Percentiles rank a stretch among this genome's conserved stretches.
phyloP scores from a whole-genome alignment of 1,139 yeast genomes.

The Suhomyces maxii region DNA sequence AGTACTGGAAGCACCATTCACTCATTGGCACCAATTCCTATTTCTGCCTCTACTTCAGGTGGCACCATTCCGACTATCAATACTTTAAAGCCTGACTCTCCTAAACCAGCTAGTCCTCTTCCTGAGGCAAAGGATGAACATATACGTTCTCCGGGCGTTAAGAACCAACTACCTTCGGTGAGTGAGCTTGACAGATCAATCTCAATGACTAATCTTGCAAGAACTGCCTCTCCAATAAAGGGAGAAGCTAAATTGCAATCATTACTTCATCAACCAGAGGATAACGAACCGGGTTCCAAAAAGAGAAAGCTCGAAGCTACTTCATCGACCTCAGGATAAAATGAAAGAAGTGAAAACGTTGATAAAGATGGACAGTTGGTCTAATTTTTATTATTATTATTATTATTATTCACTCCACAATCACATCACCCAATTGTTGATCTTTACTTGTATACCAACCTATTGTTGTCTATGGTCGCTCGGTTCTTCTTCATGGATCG shows the following conservation, averaged over 20 bases:
- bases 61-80: conserved; percentile 6
- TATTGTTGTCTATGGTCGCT: too few species aligned
- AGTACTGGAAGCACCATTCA: conserved; percentile 1
- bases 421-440: not conserved
- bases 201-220: conserved; percentile 8
- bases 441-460: too few species aligned
- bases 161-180: conserved; percentile 33
- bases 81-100: conserved; percentile 3
- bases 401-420: not conserved
- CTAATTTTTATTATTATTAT: not conserved
- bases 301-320: conserved; percentile 4
- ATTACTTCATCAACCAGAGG: conserved; percentile 3
- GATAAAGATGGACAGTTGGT: not conserved
- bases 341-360: too few species aligned
- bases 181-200: conserved; percentile 40
- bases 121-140: not conserved
- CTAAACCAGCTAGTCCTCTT: conserved; percentile 7
- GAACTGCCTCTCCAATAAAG: conserved; percentile 5
- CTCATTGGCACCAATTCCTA: not conserved
- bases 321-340: too few species aligned
- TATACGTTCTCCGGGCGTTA: conserved; percentile 6
- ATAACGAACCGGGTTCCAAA: conserved; percentile 4
- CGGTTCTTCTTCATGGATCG: not conserved
- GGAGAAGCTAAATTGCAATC: conserved; percentile 7
- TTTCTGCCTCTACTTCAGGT: conserved; percentile 5